Evolutionary conservation across 2,329 filamentous ascomycete species (phyloP), one percentile per base, ranked within the genome.

Genomic region (Cercospora beticola): DNA sequence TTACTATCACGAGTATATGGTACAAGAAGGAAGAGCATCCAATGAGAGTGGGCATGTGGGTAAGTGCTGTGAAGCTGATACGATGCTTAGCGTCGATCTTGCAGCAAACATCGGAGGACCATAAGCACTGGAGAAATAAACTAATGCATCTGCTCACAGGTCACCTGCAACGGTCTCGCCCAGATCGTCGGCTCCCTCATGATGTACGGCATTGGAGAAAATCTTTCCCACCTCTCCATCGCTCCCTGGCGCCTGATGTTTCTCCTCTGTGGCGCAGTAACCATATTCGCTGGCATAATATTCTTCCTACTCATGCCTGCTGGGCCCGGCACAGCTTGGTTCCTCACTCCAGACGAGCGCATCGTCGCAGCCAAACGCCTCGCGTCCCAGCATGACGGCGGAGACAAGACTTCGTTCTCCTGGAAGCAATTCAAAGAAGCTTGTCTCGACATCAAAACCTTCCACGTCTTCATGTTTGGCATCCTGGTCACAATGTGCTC

Each of bases 181-280:
- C 83, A 85, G 70, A 77, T 84, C 31, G 69, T 83, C 43, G 83
- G 83, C 9, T 80, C 77, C 30, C 69, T 84, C 5, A 77, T 85
- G n/a, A 85, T 84, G 82, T 85, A 85, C 70, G 83, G 83, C 40
- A 83, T 86, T 62, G 84, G 83, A 46, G 81, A 81, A 68, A 81
- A 83, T 64, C 40, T 68, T 0, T 64, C 66, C 4, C 72, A 73
- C 2, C 72, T 82, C 2, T 63, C 77, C 0, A 74, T 86, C 4
- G 78, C 78, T 0, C 80, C 83, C 0, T 86, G 85, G 84, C 76
- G 83, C 36, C 75, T 79, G 0, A 74, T 86, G 43, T 86, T 86
- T 72, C 75, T 86, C 31, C 78, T 86, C 12, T 85, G 82, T 66
- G 84, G 85, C n/a, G 81, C 79, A 0, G 68, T 85, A 7, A 86